Conservation (phyloP, 208 protist species). For the Leishmania amazonensis region DNA sequence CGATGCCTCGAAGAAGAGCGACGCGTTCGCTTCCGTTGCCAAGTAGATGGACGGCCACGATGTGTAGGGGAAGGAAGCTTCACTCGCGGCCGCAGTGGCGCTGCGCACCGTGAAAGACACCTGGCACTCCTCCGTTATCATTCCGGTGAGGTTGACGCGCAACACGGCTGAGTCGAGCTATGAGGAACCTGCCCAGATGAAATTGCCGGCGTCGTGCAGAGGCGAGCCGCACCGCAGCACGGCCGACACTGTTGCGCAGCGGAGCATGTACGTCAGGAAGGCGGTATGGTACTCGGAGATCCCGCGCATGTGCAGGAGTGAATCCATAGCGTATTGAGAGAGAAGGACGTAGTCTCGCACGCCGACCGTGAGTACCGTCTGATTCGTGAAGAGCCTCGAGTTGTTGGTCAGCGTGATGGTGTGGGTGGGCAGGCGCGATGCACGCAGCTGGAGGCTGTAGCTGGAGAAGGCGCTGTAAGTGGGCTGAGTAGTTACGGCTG, state of each 20-base stretch:
- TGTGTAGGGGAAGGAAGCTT: constrained; percentile 5
- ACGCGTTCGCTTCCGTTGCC: constrained; percentile 2
- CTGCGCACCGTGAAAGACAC: constrained; percentile 20
- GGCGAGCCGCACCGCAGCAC: constrained; percentile 9
- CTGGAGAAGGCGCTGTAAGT: constrained; percentile 12
- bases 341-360: constrained; percentile 28
- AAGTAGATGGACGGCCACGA: constrained; percentile 33
- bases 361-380: constrained; percentile 22
- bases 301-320: constrained; percentile 19
- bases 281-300: constrained; percentile 28
- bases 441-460: constrained; percentile 14
- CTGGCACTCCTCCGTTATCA: constrained; percentile 12
- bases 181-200: constrained; percentile 19
- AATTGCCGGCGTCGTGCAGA: background rate
- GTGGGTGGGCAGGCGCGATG: constrained; percentile 1
- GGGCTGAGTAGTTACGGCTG: background rate
- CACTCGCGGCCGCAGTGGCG: constrained; percentile 1
- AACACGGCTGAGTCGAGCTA: constrained; percentile 18
- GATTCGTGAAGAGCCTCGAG: constrained; percentile 17
- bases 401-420: constrained; percentile 16
- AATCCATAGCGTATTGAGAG: constrained; percentile 9
- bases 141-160: constrained; percentile 15
- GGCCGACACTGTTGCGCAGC: constrained; percentile 25
- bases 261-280: constrained; percentile 30
- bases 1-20: constrained; percentile 22